Percentiles rank a stretch among this genome's conserved stretches.
Evolutionary conservation across 2,329 filamentous ascomycete genomes (phyloP).

Genomic region (Epichloe uncinata): DNA sequence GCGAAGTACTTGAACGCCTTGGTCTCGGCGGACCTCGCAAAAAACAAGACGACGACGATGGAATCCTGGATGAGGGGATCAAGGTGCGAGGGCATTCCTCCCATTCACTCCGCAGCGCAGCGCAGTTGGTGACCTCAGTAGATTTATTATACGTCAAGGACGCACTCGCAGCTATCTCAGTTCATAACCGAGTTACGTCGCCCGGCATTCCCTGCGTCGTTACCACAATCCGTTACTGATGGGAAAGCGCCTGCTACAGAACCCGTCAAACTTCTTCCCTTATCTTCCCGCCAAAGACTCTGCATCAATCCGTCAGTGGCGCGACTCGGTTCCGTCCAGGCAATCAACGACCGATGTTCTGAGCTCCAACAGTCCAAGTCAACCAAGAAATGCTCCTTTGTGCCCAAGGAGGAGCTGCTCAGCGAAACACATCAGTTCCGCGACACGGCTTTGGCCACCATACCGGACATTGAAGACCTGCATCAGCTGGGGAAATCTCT

Average conservation of each 20-base stretch:
- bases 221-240: slow-evolving; percentile 33
- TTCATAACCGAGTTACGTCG: slow-evolving; percentile 73
- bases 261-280: slow-evolving; percentile 61
- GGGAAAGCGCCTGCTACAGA: slow-evolving; percentile 14
- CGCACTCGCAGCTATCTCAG: slow-evolving; percentile 82
- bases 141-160: slow-evolving; percentile 86
- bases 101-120: slow-evolving; percentile 6
- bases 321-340: slow-evolving; percentile 54
- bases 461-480: slow-evolving; percentile 91
- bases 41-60: slow-evolving; percentile 26
- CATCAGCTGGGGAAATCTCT: slow-evolving; percentile 64
- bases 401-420: slow-evolving; percentile 67
- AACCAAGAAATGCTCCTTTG: slow-evolving; percentile 53
- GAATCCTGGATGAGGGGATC: slow-evolving; percentile 46
- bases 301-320: slow-evolving; percentile 83
- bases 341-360: slow-evolving; percentile 86
- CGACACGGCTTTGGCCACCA: slow-evolving; percentile 67
- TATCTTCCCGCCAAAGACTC: slow-evolving; percentile 74
- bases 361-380: slow-evolving; percentile 66
- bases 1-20: slow-evolving; percentile 56
- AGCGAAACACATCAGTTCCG: slow-evolving; percentile 65
- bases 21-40: slow-evolving; percentile 29
- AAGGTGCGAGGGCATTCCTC: slow-evolving; percentile 37
- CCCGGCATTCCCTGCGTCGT: slow-evolving; percentile 61
- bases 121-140: slow-evolving; percentile 22